phyloP scores from a whole-genome alignment of 176 grass and related monocot genomes.

The Eragrostis curvula region DNA sequence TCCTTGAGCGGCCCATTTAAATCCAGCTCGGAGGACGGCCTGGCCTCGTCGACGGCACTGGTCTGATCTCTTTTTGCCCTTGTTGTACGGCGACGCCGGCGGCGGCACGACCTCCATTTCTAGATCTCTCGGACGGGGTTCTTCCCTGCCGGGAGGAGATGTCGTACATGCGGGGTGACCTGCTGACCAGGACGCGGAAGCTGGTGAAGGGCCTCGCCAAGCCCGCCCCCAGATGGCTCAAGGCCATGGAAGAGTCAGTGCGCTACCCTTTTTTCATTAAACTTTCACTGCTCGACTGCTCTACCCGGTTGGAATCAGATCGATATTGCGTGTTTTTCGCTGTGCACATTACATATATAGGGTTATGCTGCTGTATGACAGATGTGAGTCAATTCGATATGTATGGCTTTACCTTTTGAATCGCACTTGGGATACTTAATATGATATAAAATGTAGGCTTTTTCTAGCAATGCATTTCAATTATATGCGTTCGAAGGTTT shows the following conservation, averaged over 20 bases:
- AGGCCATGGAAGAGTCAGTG: conserved; percentile 85
- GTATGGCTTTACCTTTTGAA: no score
- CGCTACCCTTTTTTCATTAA: background rate
- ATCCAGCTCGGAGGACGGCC: no score
- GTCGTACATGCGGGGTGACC: conserved; percentile 82
- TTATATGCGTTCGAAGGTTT: no score
- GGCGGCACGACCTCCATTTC: background rate
- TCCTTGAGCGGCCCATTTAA: no score
- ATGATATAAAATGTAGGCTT: no score
- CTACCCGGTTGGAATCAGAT: background rate
- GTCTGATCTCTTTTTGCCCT: background rate
- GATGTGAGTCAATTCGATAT: no score
- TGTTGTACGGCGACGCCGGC: background rate
- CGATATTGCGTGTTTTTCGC: background rate
- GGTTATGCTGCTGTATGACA: no score
- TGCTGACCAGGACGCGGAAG: conserved; percentile 77
- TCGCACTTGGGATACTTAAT: no score
- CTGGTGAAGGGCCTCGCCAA: conserved; percentile 82
- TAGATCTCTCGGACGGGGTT: background rate
- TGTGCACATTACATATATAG: background rate
- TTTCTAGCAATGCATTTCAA: no score
- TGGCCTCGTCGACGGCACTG: background rate
- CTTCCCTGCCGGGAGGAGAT: conserved; percentile 35
- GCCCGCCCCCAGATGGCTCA: conserved; percentile 78
- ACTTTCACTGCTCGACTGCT: background rate